These are phyloP conservation scores for Syzygium syzygioides DNA, from an alignment of 441 rosid genomes.

Conservation along the genomic window DNA sequence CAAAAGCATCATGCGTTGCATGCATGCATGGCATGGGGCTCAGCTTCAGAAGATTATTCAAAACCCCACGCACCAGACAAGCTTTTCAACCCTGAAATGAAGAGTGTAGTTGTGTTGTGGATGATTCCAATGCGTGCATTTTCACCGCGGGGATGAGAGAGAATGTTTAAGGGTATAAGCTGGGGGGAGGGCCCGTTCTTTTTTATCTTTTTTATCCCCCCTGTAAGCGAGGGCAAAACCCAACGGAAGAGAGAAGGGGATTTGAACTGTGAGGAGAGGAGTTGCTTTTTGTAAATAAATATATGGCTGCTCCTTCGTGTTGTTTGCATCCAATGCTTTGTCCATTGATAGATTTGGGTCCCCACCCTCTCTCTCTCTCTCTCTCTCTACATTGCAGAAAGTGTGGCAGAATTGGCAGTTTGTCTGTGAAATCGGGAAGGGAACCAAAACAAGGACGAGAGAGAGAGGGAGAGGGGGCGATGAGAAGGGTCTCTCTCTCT, in stretches of 20 bases:
- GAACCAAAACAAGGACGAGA: constrained; percentile 10
- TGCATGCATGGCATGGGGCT: neutral
- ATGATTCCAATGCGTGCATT: neutral
- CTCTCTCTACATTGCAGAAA: constrained; percentile 7
- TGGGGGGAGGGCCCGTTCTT: neutral
- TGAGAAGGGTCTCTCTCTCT: neutral
- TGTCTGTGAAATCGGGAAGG: constrained; percentile 22
- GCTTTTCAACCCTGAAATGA: neutral
- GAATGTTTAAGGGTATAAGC: neutral
- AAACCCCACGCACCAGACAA: neutral
- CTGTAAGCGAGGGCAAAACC: neutral
- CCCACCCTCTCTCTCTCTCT: constrained; percentile 5
- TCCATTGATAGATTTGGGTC: constrained; percentile 27
- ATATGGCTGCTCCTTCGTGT: constrained; percentile 13
- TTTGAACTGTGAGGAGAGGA: constrained; percentile 22
- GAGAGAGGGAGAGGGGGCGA: neutral
- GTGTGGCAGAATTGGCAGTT: constrained; percentile 21
- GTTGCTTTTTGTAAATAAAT: constrained; percentile 17
- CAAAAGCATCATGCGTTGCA: neutral
- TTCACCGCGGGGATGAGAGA: neutral
- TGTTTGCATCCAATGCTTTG: constrained; percentile 27
- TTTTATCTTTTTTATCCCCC: neutral
- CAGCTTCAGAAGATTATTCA: neutral
- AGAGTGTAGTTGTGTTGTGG: neutral
- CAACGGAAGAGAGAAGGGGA: constrained; percentile 14